Evolutionary conservation across 768 basidiomycete species (phyloP), one percentile per base, ranked within the genome.

Genomic region (Lactifluus piperatus): DNA sequence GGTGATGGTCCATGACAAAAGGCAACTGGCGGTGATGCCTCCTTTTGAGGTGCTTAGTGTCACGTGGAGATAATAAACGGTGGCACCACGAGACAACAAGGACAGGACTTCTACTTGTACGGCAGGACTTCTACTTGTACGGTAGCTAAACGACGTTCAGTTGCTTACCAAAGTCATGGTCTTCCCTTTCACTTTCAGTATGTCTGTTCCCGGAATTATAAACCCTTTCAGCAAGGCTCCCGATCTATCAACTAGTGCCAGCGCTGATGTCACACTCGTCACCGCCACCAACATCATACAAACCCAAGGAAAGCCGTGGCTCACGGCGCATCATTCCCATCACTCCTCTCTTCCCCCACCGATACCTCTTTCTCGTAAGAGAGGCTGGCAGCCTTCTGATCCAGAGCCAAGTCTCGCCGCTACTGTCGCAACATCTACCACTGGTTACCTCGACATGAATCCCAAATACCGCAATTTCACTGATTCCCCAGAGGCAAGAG

Each of bases 121-220:
- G n/a, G n/a, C n/a, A n/a, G n/a, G n/a, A n/a, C n/a, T n/a, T n/a
- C n/a, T n/a, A n/a, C n/a, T n/a, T n/a, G n/a, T n/a, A n/a, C n/a
- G n/a, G n/a, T n/a, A n/a, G n/a, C n/a, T n/a, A n/a, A n/a, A n/a
- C n/a, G n/a, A n/a, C n/a, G n/a, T n/a, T n/a, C n/a, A n/a, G n/a
- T n/a, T n/a, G n/a, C n/a, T n/a, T n/a, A n/a, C n/a, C n/a, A n/a
- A n/a, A 55, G 5, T 39, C 45, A 79, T 81, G 78, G 69, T 75
- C 4, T 88, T 88, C 66, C 80, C 85, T 13, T 90, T 90, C 68
- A 86, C 86, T 51, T 90, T 90, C 75, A 80, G 70, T 16, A 76
- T 88, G 60, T 69, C 76, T 36, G 80, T 86, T 13, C 84, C 86
- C 5, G 86, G 85, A 6, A 67, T 87, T 53, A 70, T 75, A 26